Evolutionary conservation across 1,139 yeast genomes (phyloP), one percentile per base, ranked within the genome.

Genomic region (Candida pseudoviswanathii): DNA sequence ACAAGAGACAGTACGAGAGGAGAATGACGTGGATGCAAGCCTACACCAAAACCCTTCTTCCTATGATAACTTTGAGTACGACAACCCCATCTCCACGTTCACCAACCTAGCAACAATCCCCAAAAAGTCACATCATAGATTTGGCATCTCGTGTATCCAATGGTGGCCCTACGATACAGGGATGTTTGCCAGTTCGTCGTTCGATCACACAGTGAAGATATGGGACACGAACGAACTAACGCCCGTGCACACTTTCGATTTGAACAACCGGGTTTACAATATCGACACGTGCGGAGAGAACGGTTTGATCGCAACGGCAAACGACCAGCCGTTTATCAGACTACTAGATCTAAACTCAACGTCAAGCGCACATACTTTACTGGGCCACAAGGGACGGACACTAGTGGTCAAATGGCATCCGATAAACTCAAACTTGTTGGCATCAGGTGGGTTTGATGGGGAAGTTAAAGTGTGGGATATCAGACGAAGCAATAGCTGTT

Each of bases 141-240:
- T 77, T 63, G 96, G 97, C 0, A 73, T 91, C 0, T 86, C 96
- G 0, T 71, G 81, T 16, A 74, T 89, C 1, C 76, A 79, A 59
- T 92, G 98, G 97, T 92, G 96, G 94, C 92, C 96, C 0, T 73
- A 73, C 47, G 98, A 92, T 64, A 83, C 85, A 26, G 97, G 97
- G 1, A 78, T 92, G 83, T 91, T 91, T 69, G 77, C 90, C 8
- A 79, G 91, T 2, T 83, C 91, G 0, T 89, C 96, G 0, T 89
- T 85, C 62, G 98, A 92, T 62, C 84, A 82, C 52, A 78, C 82
- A 0, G 81, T 91, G 29, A 88, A 86, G 54, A 75, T 90, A 0
- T 92, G 96, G 96, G 97, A 90, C 62, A 80, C 97, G 0, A 79
- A 80, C 51, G 71, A 78, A 27, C 68, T 89, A 55, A 68, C 71